A percentile compares a stretch with the other conserved stretches of the same genome.
Evolutionary conservation across 805 yeast genomes (phyloP).

Genomic region (Barnettozyma californica): DNA sequence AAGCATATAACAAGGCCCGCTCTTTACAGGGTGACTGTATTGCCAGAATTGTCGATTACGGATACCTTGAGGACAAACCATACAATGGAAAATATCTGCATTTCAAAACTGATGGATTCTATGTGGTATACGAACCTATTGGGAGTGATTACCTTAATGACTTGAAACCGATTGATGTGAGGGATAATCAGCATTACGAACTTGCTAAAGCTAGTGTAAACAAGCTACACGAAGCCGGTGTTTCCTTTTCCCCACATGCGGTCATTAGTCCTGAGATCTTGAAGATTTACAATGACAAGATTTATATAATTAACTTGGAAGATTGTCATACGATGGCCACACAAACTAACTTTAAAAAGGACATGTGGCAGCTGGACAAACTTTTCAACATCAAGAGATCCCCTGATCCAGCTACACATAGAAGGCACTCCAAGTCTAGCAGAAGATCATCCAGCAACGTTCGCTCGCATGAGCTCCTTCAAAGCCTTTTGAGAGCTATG

Average conservation of each 20-base stretch:
- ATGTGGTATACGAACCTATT: slow-evolving; percentile 22
- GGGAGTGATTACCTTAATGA: slow-evolving; percentile 9
- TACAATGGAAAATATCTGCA: slow-evolving; percentile 16
- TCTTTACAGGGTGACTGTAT: slow-evolving; percentile 21
- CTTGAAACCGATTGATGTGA: slow-evolving; percentile 11
- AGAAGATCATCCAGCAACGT: background rate
- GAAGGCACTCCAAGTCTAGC: background rate
- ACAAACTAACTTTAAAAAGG: slow-evolving; percentile 8
- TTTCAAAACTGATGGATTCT: slow-evolving; percentile 25
- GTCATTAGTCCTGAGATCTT: slow-evolving; percentile 15
- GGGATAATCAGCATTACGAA: slow-evolving; percentile 12
- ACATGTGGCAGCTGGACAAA: slow-evolving; percentile 12
- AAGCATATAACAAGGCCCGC: slow-evolving; percentile 15
- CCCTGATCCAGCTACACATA: background rate
- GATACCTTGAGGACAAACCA: slow-evolving; percentile 23
- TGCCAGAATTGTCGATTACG: slow-evolving; percentile 23
- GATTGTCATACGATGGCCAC: slow-evolving; percentile 10
- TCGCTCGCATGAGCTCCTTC: background rate
- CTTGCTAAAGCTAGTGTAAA: slow-evolving; percentile 12
- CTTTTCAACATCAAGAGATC: slow-evolving; percentile 10
- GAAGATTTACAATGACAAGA: slow-evolving; percentile 16
- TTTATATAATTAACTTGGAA: slow-evolving; percentile 22
- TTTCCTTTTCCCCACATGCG: slow-evolving; percentile 18
- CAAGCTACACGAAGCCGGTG: slow-evolving; percentile 19
- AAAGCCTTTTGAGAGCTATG: background rate